Percentiles rank a stretch among this genome's conserved stretches.
These are phyloP conservation scores for Botrytis squamosa DNA, from an alignment of 2,329 filamentous ascomycete genomes.

Conservation along the genomic window DNA sequence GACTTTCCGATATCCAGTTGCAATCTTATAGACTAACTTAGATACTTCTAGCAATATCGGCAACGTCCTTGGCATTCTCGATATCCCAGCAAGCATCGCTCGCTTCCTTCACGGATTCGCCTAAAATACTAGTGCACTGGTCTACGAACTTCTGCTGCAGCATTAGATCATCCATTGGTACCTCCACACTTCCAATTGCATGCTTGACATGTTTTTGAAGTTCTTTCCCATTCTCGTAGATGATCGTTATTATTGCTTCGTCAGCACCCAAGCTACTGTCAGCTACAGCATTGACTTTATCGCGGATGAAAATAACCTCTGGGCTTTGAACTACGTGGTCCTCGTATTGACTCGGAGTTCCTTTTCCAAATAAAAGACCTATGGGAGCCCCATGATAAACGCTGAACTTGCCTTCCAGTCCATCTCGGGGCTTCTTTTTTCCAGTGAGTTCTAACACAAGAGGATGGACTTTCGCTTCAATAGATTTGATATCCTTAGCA, in stretches of 20 bases:
- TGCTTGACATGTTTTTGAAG: constrained; percentile 49
- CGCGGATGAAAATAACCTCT: constrained; percentile 45
- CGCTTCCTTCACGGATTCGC: constrained; percentile 40
- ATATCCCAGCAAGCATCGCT: constrained; percentile 40
- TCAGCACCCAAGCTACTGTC: constrained; percentile 45
- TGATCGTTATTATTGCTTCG: constrained; percentile 43
- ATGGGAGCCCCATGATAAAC: constrained; percentile 55
- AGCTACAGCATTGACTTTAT: constrained; percentile 46
- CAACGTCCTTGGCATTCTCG: constrained; percentile 38
- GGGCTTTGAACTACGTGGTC: constrained; percentile 47
- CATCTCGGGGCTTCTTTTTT: constrained; percentile 49
- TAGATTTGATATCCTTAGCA: constrained; percentile 41
- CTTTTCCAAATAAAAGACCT: constrained; percentile 51
- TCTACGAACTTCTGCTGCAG: constrained; percentile 51
- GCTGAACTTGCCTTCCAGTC: constrained; percentile 54
- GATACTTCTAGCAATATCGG: constrained; percentile 15
- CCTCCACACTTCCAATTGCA: constrained; percentile 50
- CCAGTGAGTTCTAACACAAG: constrained; percentile 53
- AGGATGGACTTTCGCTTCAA: constrained; percentile 49
- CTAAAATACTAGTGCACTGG: constrained; percentile 47
- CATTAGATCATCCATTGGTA: constrained; percentile 47
- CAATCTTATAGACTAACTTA: neutral
- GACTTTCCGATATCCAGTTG: neutral
- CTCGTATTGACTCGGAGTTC: constrained; percentile 51
- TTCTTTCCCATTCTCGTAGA: constrained; percentile 41